Conservation (phyloP, 768 basidiomycete genomes). For the Baorangia bicolor region DNA sequence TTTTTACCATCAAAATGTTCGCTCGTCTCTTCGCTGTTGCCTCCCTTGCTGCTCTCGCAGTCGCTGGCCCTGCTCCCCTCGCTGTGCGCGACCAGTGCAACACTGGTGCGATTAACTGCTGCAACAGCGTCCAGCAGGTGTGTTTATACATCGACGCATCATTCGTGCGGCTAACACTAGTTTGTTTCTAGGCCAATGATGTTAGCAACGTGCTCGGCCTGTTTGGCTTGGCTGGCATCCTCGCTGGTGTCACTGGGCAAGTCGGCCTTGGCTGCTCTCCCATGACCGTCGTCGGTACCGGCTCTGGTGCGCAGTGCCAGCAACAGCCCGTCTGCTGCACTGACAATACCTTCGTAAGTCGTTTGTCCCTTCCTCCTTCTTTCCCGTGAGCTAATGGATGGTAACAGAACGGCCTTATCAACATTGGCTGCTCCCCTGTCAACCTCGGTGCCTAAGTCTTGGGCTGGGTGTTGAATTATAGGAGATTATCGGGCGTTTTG, state of each 20-base stretch:
- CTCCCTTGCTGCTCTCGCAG: slow-evolving; percentile 14
- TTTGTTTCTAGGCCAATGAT: not conserved
- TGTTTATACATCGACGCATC: not conserved
- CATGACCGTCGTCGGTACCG: not conserved
- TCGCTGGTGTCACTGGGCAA: not conserved
- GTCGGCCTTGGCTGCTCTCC: slow-evolving; percentile 4
- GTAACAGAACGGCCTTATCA: slow-evolving; percentile 7
- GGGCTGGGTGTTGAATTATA: rapidly evolving
- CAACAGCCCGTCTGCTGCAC: slow-evolving; percentile 15
- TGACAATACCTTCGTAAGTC: slow-evolving; percentile 1
- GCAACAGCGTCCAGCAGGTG: slow-evolving; percentile 9
- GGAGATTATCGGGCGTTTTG: not conserved
- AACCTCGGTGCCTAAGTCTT: not conserved
- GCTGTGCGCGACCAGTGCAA: slow-evolving; percentile 8
- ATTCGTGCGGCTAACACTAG: not conserved
- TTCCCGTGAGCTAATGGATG: not conserved
- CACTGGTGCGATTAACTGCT: slow-evolving; percentile 14
- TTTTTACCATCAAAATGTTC: slow-evolving; percentile 14
- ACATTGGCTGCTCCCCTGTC: slow-evolving; percentile 7
- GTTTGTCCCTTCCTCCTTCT: not conserved
- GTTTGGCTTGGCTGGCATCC: rapidly evolving
- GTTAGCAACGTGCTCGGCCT: not conserved
- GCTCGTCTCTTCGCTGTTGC: slow-evolving; percentile 15
- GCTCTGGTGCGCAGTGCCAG: not conserved
- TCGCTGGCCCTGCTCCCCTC: slow-evolving; percentile 4